Evolutionary conservation across 176 grass and related monocot genomes (phyloP).

Genomic region (Hordeum marinum): DNA sequence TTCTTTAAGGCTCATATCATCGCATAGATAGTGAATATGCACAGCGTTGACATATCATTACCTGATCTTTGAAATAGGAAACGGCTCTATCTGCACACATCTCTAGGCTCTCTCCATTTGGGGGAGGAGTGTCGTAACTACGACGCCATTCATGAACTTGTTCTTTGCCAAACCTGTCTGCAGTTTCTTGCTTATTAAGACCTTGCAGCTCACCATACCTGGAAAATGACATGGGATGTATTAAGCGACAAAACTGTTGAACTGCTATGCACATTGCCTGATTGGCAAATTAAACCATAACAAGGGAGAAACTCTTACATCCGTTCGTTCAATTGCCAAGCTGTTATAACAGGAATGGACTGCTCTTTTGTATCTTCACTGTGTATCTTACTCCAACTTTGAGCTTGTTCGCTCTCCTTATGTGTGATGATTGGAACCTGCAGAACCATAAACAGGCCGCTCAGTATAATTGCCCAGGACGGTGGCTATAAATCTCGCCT

Average conservation of each 20-base stretch:
- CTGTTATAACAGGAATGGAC: conserved; percentile 76
- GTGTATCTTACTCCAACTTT: conserved; percentile 75
- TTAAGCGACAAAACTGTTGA: background rate
- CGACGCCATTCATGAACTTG: conserved; percentile 97
- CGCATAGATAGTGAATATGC: background rate
- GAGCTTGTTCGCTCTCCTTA: conserved; percentile 58
- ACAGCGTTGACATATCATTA: conserved; percentile 28
- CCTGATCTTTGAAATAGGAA: conserved; percentile 86
- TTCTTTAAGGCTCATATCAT: background rate
- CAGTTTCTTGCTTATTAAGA: conserved; percentile 98
- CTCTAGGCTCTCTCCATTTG: conserved; percentile 83
- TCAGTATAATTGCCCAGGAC: background rate
- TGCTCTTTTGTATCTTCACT: conserved; percentile 84
- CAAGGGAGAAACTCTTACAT: conserved; percentile 36
- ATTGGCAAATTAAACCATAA: background rate
- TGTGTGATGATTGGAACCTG: conserved; percentile 81
- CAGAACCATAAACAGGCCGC: background rate
- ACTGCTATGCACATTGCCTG: background rate
- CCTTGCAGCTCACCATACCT: conserved; percentile 97
- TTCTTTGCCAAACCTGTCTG: conserved; percentile 76
- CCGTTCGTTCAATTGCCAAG: conserved; percentile 87
- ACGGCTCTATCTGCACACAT: conserved; percentile 96
- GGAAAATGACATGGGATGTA: background rate
- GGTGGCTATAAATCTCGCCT: background rate
- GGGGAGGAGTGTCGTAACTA: conserved; percentile 88